These are phyloP conservation scores for Cystobasidium slooffiae DNA, from an alignment of 1,284 basidiomycete species.

Conservation along the genomic window DNA sequence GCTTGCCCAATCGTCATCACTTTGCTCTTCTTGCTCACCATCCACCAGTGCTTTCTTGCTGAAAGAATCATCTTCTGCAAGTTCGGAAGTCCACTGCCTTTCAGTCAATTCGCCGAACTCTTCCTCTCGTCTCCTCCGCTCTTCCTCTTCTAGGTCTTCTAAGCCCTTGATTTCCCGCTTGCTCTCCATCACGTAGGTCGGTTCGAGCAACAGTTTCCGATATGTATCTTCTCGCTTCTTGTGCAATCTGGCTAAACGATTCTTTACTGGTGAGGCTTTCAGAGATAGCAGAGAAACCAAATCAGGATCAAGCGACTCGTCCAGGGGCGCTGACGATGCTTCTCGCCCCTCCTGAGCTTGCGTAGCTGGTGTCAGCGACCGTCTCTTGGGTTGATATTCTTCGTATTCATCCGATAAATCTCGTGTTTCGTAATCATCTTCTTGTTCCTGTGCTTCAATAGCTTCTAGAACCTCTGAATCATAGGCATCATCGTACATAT, in stretches of 20 bases:
- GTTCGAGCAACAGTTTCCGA: constrained; percentile 35
- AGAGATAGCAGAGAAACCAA: constrained; percentile 25
- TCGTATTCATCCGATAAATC: constrained; percentile 38
- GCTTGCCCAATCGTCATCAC: constrained; percentile 46
- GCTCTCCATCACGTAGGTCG: constrained; percentile 17
- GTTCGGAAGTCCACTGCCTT: neutral
- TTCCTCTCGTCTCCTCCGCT: constrained; percentile 4
- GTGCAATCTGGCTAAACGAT: constrained; percentile 11
- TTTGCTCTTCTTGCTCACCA: constrained; percentile 6
- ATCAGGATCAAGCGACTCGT: constrained; percentile 15
- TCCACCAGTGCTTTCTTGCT: neutral
- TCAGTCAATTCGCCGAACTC: neutral
- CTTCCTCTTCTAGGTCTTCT: constrained; percentile 43
- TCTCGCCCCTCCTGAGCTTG: neutral
- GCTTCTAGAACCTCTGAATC: constrained; percentile 10
- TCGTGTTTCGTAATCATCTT: constrained; percentile 27
- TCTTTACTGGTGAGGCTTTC: constrained; percentile 41
- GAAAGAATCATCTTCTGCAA: neutral
- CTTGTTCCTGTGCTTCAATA: neutral
- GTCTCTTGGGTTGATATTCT: neutral
- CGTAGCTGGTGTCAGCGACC: neutral
- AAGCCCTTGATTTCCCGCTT: constrained; percentile 22
- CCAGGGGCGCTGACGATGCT: constrained; percentile 6
- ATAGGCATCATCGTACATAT: neutral
- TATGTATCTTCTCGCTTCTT: constrained; percentile 29